These are phyloP conservation scores for Heritiera littoralis DNA, from an alignment of 345 rosid genomes.

Conservation along the genomic window DNA sequence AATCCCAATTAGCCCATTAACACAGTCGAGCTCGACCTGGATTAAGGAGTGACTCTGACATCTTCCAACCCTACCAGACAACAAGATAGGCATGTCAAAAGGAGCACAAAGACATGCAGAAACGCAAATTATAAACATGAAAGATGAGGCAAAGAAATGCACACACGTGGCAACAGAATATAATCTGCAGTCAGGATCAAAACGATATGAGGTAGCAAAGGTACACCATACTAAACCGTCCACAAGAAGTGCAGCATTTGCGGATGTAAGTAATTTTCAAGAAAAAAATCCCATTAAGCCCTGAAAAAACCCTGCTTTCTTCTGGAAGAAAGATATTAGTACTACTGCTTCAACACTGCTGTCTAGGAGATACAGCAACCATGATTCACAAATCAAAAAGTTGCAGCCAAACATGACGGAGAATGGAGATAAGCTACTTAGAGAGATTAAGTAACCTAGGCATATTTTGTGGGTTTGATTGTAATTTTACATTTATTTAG, in stretches of 20 bases:
- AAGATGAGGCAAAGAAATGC: not conserved
- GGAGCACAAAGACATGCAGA: not conserved
- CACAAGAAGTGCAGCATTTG: not conserved
- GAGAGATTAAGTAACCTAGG: not conserved
- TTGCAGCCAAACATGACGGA: not conserved
- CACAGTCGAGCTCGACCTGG: conserved; percentile 85
- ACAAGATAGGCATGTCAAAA: not conserved
- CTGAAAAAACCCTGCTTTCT: not conserved
- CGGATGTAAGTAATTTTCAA: not conserved
- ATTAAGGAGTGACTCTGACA: conserved; percentile 90
- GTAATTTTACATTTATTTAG: no score
- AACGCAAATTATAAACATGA: not conserved
- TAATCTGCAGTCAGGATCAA: not conserved
- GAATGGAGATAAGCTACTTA: not conserved
- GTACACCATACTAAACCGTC: not conserved
- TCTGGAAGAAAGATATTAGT: not conserved
- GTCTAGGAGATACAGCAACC: not conserved
- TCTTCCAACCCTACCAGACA: conserved; percentile 53
- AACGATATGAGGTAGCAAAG: not conserved
- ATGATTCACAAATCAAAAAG: conserved; percentile 3
- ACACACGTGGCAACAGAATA: not conserved
- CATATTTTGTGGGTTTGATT: not conserved
- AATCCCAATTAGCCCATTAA: conserved; percentile 20
- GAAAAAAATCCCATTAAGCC: not conserved
- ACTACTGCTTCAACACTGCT: not conserved